These are phyloP conservation scores for Trypanosomatidae sp. DNA, from an alignment of 208 protist species.

Conservation along the genomic window DNA sequence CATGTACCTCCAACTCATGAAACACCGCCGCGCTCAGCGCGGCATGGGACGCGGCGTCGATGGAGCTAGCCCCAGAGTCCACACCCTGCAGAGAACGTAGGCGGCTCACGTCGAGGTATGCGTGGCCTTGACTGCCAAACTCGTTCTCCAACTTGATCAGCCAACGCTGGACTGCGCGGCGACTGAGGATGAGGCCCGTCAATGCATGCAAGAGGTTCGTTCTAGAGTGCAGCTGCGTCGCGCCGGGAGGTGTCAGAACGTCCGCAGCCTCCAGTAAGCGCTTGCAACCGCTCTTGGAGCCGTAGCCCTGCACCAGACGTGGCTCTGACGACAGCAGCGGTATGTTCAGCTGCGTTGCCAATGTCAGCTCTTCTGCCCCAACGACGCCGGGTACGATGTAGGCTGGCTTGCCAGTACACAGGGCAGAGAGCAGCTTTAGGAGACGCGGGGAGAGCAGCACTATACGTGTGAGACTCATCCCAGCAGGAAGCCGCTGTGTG, in stretches of 20 bases:
- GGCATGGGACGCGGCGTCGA: neutral
- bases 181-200: slow-evolving; percentile 63
- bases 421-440: slow-evolving; percentile 77
- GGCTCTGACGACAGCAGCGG: slow-evolving; percentile 85
- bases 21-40: slow-evolving; percentile 36
- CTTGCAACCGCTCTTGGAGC: slow-evolving; percentile 79
- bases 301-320: slow-evolving; percentile 73
- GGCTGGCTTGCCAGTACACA: slow-evolving; percentile 59
- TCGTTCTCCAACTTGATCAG: slow-evolving; percentile 93
- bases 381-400: slow-evolving; percentile 89
- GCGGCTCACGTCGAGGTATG: slow-evolving; percentile 85
- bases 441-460: slow-evolving; percentile 71
- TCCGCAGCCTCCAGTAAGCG: slow-evolving; percentile 78
- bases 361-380: slow-evolving; percentile 81
- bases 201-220: slow-evolving; percentile 64
- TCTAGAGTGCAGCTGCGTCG: slow-evolving; percentile 50
- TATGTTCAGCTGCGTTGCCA: slow-evolving; percentile 82
- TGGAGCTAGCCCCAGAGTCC: neutral
- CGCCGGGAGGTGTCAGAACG: slow-evolving; percentile 67
- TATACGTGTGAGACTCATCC: slow-evolving; percentile 77
- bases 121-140: slow-evolving; percentile 80
- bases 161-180: slow-evolving; percentile 78
- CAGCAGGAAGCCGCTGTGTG: slow-evolving; percentile 50
- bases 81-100: slow-evolving; percentile 49
- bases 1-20: slow-evolving; percentile 71